Conservation (phyloP, 1,139 yeast species). For the Diutina sp. region DNA sequence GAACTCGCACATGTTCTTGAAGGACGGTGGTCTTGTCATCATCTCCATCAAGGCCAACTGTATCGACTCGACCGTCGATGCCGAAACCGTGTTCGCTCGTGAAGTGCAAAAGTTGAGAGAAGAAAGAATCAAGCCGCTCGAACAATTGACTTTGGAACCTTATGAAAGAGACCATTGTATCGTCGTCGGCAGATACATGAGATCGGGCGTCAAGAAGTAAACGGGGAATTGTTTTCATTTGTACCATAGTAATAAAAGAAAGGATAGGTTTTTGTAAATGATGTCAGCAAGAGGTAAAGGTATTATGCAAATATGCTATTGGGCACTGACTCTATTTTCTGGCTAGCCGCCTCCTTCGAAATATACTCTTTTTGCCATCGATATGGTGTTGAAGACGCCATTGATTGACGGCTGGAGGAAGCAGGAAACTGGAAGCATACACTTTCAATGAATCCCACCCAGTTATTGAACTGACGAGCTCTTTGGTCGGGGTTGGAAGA, state of each 20-base stretch:
- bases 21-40: constrained; percentile 97
- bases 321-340: background rate
- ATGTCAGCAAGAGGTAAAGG: too few species aligned
- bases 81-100: constrained; percentile 98
- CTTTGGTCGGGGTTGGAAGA: background rate
- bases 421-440: background rate
- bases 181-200: constrained; percentile 91
- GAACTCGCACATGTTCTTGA: constrained; percentile 94
- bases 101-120: constrained; percentile 98
- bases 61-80: constrained; percentile 98
- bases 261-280: background rate
- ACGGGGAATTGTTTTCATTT: background rate
- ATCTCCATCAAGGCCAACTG: constrained; percentile 99
- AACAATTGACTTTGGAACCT: constrained; percentile 97
- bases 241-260: constrained; percentile 1
- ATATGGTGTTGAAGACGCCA: too few species aligned
- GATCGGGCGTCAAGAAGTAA: constrained; percentile 65
- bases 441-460: background rate
- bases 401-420: background rate
- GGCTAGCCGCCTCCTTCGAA: background rate
- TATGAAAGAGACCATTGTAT: constrained; percentile 99
- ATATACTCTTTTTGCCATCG: background rate
- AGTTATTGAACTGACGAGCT: background rate
- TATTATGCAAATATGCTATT: background rate
- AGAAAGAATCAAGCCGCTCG: constrained; percentile 96